These are phyloP conservation scores for Quercus rubra DNA, from an alignment of 306 rosid species.

Conservation along the genomic window DNA sequence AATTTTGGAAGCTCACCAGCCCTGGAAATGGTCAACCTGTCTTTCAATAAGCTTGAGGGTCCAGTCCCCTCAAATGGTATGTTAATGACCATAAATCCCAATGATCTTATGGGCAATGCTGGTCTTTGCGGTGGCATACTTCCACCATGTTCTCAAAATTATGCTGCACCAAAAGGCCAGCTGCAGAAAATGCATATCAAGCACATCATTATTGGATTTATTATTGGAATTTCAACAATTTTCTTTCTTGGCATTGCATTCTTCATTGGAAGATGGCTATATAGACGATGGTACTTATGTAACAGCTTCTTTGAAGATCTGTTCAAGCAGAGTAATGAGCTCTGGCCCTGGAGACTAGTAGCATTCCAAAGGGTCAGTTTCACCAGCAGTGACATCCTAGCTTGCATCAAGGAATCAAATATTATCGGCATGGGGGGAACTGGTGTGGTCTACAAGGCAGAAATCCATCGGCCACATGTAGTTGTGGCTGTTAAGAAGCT, in stretches of 20 bases:
- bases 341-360: constrained; percentile 91
- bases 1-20: constrained; percentile 75
- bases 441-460: constrained; percentile 89
- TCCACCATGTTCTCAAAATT: constrained; percentile 62
- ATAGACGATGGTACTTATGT: constrained; percentile 49
- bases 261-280: constrained; percentile 49
- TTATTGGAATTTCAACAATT: constrained; percentile 51
- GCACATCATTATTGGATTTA: constrained; percentile 48
- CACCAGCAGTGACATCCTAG: constrained; percentile 67
- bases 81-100: constrained; percentile 54
- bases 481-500: constrained; percentile 85
- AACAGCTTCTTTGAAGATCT: constrained; percentile 50
- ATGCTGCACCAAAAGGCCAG: constrained; percentile 9
- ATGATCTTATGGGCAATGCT: constrained; percentile 62
- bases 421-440: constrained; percentile 78
- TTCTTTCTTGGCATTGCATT: constrained; percentile 40
- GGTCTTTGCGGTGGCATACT: constrained; percentile 82
- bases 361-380: constrained; percentile 85
- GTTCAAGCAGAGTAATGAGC: constrained; percentile 52
- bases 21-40: constrained; percentile 72
- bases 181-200: constrained; percentile 35
- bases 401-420: constrained; percentile 67
- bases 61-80: constrained; percentile 77
- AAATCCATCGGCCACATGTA: constrained; percentile 55
- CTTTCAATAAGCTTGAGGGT: constrained; percentile 82